phyloP scores from a whole-genome alignment of 108 stramenopile species.

The Parietichytrium sp. region DNA sequence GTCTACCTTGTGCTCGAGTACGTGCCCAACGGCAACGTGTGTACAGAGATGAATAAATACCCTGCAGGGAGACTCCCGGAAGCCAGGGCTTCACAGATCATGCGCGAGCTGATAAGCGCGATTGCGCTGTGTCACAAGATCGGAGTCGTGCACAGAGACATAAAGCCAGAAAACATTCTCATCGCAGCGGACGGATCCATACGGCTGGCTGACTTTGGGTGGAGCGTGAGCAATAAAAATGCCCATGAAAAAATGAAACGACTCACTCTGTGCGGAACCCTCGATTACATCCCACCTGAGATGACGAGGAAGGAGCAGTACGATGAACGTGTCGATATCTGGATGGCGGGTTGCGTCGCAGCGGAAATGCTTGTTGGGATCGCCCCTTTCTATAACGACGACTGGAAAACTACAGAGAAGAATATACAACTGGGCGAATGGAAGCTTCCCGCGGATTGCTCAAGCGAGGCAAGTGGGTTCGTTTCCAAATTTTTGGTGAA shows the following conservation, averaged over 20 bases:
- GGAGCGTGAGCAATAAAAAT: constrained; percentile 94
- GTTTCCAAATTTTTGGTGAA: background rate
- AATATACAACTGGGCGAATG: background rate
- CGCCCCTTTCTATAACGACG: constrained; percentile 87
- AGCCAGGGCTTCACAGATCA: constrained; percentile 73
- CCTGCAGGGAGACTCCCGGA: constrained; percentile 73
- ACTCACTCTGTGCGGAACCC: constrained; percentile 92
- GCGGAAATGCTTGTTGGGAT: constrained; percentile 91
- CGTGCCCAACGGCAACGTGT: constrained; percentile 90
- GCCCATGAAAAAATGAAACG: constrained; percentile 62
- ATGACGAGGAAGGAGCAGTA: constrained; percentile 51
- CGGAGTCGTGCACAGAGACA: constrained; percentile 62
- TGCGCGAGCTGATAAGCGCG: constrained; percentile 81
- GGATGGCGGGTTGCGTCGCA: constrained; percentile 72
- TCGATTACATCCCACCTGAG: constrained; percentile 71
- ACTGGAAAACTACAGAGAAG: background rate
- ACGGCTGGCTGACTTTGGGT: constrained; percentile 67
- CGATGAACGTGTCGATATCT: constrained; percentile 62
- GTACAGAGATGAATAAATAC: constrained; percentile 73
- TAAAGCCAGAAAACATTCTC: constrained; percentile 57
- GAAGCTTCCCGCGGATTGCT: background rate
- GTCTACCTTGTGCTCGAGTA: constrained; percentile 97
- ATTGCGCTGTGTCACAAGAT: constrained; percentile 73
- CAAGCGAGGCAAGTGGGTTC: background rate
- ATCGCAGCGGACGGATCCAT: constrained; percentile 38